phyloP scores from a whole-genome alignment of 2,329 filamentous ascomycete species.

The Sporothrix curviconia region DNA sequence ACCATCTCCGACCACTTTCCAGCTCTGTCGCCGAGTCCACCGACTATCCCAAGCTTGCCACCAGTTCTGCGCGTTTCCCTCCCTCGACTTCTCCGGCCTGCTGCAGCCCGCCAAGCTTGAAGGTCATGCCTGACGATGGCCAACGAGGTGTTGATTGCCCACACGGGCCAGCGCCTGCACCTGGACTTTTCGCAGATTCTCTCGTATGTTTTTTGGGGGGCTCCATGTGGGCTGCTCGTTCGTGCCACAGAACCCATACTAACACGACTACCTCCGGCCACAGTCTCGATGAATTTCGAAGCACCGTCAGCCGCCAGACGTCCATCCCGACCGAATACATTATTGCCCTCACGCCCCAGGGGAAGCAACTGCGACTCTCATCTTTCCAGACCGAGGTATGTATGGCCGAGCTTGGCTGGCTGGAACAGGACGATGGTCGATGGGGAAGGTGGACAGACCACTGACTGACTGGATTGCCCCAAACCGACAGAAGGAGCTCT shows the following conservation, averaged over 20 bases:
- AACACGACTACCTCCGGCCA: neutral
- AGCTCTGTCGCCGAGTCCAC: too few relatives aligned
- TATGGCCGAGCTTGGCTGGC: constrained; percentile 14
- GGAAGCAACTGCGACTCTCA: constrained; percentile 76
- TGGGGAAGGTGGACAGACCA: too few relatives aligned
- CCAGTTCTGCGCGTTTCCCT: too few relatives aligned
- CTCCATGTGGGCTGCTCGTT: neutral
- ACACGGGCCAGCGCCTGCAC: constrained; percentile 80
- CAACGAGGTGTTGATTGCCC: constrained; percentile 84
- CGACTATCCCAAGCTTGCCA: too few relatives aligned
- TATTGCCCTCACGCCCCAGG: constrained; percentile 78
- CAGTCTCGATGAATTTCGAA: constrained; percentile 77
- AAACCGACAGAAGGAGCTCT: constrained; percentile 64
- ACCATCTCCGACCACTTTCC: too few relatives aligned
- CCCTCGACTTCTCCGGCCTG: neutral
- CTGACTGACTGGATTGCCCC: neutral
- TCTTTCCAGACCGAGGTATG: constrained; percentile 72
- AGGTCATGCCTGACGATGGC: constrained; percentile 63
- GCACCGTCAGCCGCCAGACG: constrained; percentile 69
- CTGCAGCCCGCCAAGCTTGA: constrained; percentile 1
- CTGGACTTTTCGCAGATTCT: constrained; percentile 69
- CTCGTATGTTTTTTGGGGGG: too few relatives aligned
- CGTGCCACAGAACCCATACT: neutral
- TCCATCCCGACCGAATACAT: constrained; percentile 71
- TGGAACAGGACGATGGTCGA: too few relatives aligned